Conservation (phyloP, 257 asterid species). For the Solanum peruvianum region DNA sequence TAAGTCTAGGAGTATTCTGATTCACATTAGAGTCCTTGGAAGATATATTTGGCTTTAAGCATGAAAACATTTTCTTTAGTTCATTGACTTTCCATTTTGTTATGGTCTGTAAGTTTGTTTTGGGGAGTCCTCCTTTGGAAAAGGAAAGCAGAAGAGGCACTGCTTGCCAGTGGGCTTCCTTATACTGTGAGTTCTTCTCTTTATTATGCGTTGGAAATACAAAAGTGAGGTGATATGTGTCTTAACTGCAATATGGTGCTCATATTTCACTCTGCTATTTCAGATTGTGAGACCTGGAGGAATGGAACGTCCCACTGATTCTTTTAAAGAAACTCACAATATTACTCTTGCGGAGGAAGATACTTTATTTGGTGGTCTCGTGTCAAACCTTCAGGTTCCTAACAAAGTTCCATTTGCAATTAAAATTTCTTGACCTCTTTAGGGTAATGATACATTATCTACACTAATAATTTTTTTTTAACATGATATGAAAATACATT, state of each 20-base stretch:
- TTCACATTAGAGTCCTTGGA: not conserved
- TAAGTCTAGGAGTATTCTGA: conserved; percentile 17
- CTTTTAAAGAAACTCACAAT: conserved; percentile 90
- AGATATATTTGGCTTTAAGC: not conserved
- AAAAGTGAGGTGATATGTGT: not conserved
- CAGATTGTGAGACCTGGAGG: conserved; percentile 98
- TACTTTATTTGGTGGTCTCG: conserved; percentile 87
- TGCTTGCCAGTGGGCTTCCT: conserved; percentile 77
- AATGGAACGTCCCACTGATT: conserved; percentile 96
- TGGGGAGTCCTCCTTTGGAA: conserved; percentile 96
- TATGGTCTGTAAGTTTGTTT: conserved; percentile 47
- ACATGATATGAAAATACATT: not conserved
- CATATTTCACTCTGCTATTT: conserved; percentile 5
- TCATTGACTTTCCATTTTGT: conserved; percentile 1
- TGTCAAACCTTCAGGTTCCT: conserved; percentile 86
- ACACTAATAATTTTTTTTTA: not conserved
- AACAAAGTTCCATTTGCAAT: not conserved
- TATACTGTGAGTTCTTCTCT: conserved; percentile 55
- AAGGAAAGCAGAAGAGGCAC: conserved; percentile 94
- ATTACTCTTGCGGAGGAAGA: conserved; percentile 65
- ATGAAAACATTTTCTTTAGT: not conserved
- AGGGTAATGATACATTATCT: not conserved
- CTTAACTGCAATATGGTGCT: not conserved
- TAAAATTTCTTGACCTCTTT: not conserved
- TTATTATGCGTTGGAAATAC: not conserved